Conservation (phyloP, 345 rosid species). For the Acer campestre region DNA sequence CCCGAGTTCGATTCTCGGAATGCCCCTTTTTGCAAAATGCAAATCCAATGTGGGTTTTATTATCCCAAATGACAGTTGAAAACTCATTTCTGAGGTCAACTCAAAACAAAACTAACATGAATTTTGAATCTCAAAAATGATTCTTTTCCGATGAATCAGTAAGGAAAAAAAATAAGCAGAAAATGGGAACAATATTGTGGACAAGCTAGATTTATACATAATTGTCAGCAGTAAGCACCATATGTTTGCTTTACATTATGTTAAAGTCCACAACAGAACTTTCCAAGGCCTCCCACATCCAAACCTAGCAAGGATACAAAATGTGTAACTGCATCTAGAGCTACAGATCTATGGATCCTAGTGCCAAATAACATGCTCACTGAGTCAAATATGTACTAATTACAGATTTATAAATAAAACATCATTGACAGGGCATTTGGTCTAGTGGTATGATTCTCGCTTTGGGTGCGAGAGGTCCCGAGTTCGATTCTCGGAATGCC, state of each 20-base stretch:
- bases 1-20: slow-evolving; percentile 52
- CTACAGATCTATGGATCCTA: neutral
- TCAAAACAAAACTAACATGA: no score
- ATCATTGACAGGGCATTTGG: slow-evolving; percentile 56
- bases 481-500: slow-evolving; percentile 86
- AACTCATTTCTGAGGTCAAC: neutral
- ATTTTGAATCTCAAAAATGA: neutral
- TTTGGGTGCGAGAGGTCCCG: slow-evolving; percentile 88
- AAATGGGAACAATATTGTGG: neutral
- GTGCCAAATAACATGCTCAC: neutral
- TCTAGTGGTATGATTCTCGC: slow-evolving; percentile 90
- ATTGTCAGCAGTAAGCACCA: neutral
- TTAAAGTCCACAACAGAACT: no score
- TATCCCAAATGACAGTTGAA: neutral
- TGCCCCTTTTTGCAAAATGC: slow-evolving; percentile 27
- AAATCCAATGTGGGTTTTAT: neutral
- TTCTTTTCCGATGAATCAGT: neutral
- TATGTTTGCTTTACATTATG: neutral
- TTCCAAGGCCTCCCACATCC: no score
- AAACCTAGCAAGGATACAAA: neutral
- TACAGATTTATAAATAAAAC: neutral
- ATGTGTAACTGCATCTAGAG: neutral
- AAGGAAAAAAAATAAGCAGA: no score
- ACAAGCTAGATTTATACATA: neutral
- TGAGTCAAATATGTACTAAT: neutral